Percentiles rank a stretch among this genome's conserved stretches.
Evolutionary conservation across 2,329 filamentous ascomycete species (phyloP).

Genomic region (Parascedosporium putredinis): DNA sequence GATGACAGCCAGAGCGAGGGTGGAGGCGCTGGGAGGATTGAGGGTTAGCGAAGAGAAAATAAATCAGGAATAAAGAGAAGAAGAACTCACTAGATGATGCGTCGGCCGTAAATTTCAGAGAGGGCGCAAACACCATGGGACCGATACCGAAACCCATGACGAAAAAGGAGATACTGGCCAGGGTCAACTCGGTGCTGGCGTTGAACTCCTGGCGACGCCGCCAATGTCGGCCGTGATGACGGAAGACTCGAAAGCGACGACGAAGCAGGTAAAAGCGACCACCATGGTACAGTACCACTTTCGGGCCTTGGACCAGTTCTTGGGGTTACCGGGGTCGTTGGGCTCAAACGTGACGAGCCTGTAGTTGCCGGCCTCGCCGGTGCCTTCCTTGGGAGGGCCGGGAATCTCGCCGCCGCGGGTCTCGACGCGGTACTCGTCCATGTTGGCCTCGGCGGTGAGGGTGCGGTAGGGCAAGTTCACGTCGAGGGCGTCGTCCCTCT

Average conservation of each 20-base stretch:
- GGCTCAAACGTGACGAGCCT: slow-evolving; percentile 55
- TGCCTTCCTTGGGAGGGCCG: slow-evolving; percentile 20
- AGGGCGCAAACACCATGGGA: slow-evolving; percentile 69
- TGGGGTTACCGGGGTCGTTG: slow-evolving; percentile 67
- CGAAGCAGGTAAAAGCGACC: slow-evolving; percentile 66
- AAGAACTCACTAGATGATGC: slow-evolving; percentile 51
- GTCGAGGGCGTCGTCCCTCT: slow-evolving; percentile 30
- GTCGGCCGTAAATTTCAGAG: slow-evolving; percentile 64
- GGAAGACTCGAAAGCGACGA: slow-evolving; percentile 59
- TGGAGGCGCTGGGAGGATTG: slow-evolving; percentile 35
- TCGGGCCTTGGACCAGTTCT: slow-evolving; percentile 69
- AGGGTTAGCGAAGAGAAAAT: slow-evolving; percentile 8
- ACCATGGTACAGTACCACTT: slow-evolving; percentile 86
- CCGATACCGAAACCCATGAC: slow-evolving; percentile 75
- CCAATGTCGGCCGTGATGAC: slow-evolving; percentile 69
- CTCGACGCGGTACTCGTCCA: slow-evolving; percentile 58
- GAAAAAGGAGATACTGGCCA: slow-evolving; percentile 65
- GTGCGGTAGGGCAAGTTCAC: slow-evolving; percentile 56
- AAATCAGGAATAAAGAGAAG: neutral
- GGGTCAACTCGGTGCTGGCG: slow-evolving; percentile 60
- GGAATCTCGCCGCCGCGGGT: slow-evolving; percentile 52
- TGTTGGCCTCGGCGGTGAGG: slow-evolving; percentile 46
- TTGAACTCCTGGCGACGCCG: slow-evolving; percentile 54
- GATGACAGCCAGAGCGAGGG: slow-evolving; percentile 58
- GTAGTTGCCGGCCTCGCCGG: slow-evolving; percentile 23